These are phyloP conservation scores for Camelina sativa DNA, from an alignment of 345 rosid genomes.

Conservation along the genomic window DNA sequence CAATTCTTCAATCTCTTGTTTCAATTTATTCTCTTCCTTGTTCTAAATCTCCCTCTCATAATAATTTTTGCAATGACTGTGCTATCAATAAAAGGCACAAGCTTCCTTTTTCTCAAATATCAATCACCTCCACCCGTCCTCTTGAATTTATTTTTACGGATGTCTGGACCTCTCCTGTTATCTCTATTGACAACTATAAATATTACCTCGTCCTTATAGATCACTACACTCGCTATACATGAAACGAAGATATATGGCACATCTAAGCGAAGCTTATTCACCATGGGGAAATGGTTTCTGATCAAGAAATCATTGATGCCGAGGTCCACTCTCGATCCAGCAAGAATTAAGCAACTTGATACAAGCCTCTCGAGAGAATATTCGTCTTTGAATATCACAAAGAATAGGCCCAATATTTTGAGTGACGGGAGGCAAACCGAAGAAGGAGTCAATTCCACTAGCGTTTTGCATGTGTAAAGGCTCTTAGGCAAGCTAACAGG, in stretches of 20 bases:
- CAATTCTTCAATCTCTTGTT: no score
- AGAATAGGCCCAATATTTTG: not conserved
- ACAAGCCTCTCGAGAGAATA: not conserved
- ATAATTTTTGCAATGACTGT: no score
- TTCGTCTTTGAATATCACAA: not conserved
- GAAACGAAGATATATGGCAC: not conserved
- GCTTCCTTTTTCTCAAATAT: no score
- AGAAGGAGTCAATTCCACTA: constrained; percentile 14
- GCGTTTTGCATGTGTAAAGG: constrained; percentile 10
- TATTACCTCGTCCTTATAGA: no score
- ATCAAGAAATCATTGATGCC: not conserved
- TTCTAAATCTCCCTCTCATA: no score
- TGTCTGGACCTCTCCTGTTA: no score
- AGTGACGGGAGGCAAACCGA: constrained; percentile 10
- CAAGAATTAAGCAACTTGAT: constrained; percentile 3
- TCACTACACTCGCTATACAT: not conserved
- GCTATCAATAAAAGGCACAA: no score
- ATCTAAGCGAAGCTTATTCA: not conserved
- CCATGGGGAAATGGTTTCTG: not conserved
- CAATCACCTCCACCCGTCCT: no score
- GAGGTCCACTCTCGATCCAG: not conserved
- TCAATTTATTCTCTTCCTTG: no score
- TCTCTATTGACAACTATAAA: no score
- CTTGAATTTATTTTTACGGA: no score
- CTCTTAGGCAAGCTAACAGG: not conserved